Percentiles rank a stretch among this genome's conserved stretches.
Evolutionary conservation across 352 stramenopile species (phyloP).

Genomic region (Phytopythium ostracodes): DNA sequence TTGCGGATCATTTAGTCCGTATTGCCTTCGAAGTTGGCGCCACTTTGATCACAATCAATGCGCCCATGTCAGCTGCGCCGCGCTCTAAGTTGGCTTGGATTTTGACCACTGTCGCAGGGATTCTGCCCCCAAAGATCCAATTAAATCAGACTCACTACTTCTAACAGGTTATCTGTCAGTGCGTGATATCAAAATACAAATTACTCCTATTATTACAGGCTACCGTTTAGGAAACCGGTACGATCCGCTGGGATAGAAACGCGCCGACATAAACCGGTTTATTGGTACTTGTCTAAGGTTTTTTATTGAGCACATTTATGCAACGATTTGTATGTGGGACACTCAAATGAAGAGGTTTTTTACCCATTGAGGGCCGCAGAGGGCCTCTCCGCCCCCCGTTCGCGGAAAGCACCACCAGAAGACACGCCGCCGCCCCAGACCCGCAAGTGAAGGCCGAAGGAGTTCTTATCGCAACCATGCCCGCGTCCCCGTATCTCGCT

Average conservation of each 20-base stretch:
- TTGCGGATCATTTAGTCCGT: too few species aligned
- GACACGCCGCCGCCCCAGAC: constrained; percentile 10
- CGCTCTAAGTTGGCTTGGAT: too few species aligned
- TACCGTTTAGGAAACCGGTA: background rate
- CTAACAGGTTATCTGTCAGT: background rate
- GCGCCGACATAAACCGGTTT: background rate
- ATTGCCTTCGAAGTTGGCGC: too few species aligned
- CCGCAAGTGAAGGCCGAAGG: constrained; percentile 18
- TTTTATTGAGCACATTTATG: background rate
- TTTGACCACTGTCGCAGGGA: too few species aligned
- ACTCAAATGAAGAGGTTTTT: constrained; percentile 29
- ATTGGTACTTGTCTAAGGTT: background rate
- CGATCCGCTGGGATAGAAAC: background rate
- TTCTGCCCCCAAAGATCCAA: background rate
- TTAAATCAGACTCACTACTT: background rate
- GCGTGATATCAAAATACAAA: too few species aligned
- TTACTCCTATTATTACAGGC: background rate
- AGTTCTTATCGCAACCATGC: constrained; percentile 22
- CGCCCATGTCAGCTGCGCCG: too few species aligned
- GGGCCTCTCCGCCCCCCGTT: background rate
- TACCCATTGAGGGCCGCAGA: background rate
- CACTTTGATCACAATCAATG: too few species aligned
- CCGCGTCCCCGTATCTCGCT: constrained; percentile 35
- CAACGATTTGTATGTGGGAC: background rate
- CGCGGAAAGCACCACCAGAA: constrained; percentile 6